Percentiles rank a stretch among this genome's conserved stretches.
These are phyloP conservation scores for Talaromyces ruber DNA, from an alignment of 495 filamentous ascomycete genomes.

Conservation along the genomic window DNA sequence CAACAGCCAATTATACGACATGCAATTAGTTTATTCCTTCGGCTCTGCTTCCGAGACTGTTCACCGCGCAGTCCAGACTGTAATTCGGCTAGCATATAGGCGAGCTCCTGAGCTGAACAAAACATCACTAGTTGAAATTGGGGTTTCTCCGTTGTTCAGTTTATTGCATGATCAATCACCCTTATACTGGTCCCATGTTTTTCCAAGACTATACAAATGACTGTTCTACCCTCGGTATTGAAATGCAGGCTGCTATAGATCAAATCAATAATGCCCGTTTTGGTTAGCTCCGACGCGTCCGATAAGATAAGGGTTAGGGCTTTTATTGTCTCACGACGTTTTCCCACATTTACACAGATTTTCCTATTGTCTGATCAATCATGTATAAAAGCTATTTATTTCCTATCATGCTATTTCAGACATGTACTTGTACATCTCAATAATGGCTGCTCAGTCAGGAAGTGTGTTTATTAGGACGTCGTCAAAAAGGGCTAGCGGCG, in stretches of 20 bases:
- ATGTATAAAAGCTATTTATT: not conserved
- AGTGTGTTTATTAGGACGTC: not conserved
- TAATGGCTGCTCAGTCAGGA: not conserved
- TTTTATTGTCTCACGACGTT: not conserved
- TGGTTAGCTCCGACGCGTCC: not conserved
- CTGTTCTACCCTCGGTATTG: too few relatives aligned
- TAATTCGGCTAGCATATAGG: not conserved
- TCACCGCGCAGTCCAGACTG: not conserved
- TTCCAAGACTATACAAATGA: too few relatives aligned
- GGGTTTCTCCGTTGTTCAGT: not conserved
- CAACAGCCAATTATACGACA: not conserved
- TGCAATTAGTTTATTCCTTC: not conserved
- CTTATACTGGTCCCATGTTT: not conserved
- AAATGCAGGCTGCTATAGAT: not conserved
- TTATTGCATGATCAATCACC: not conserved
- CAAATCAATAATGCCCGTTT: not conserved
- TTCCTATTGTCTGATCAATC: not conserved
- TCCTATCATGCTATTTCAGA: not conserved
- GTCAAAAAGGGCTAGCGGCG: not conserved
- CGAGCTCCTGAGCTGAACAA: not conserved
- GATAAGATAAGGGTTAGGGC: not conserved
- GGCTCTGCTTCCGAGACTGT: not conserved
- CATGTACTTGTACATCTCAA: not conserved
- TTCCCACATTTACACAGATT: too few relatives aligned
- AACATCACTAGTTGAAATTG: not conserved